These are phyloP conservation scores for Fusarium camptoceras DNA, from an alignment of 2,329 filamentous ascomycete species.

Conservation along the genomic window DNA sequence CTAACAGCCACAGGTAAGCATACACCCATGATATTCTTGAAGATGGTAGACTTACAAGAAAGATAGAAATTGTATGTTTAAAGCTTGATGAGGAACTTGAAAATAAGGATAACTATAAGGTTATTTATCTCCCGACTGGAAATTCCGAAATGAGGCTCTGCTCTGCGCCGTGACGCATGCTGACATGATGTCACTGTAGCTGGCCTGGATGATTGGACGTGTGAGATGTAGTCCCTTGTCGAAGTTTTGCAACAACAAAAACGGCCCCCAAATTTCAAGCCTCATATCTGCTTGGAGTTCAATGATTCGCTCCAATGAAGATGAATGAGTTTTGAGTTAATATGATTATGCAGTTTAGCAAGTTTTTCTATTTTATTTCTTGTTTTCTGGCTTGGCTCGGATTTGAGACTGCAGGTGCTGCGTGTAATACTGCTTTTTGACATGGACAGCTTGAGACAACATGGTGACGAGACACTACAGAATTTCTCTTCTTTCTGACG, in stretches of 20 bases:
- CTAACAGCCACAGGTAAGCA: neutral
- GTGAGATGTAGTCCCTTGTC: neutral
- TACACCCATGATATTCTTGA: accelerated
- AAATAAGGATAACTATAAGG: neutral
- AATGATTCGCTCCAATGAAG: neutral
- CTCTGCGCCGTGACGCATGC: neutral
- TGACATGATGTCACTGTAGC: neutral
- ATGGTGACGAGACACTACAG: neutral
- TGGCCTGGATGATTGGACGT: neutral
- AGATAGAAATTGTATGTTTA: accelerated
- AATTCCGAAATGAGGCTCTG: neutral
- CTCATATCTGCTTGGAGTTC: neutral
- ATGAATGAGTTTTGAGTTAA: neutral
- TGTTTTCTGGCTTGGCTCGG: neutral
- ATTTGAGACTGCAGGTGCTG: neutral
- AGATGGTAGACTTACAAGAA: neutral
- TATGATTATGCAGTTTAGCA: neutral
- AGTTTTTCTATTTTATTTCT: neutral
- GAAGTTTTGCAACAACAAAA: neutral
- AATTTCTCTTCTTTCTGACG: neutral
- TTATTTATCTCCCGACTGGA: neutral
- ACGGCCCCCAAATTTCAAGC: slow-evolving; percentile 3
- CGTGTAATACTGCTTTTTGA: neutral
- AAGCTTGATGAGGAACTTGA: neutral
- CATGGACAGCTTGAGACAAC: neutral